Conservation (phyloP, 805 yeast species). For the Blastobotrys muscicola region DNA sequence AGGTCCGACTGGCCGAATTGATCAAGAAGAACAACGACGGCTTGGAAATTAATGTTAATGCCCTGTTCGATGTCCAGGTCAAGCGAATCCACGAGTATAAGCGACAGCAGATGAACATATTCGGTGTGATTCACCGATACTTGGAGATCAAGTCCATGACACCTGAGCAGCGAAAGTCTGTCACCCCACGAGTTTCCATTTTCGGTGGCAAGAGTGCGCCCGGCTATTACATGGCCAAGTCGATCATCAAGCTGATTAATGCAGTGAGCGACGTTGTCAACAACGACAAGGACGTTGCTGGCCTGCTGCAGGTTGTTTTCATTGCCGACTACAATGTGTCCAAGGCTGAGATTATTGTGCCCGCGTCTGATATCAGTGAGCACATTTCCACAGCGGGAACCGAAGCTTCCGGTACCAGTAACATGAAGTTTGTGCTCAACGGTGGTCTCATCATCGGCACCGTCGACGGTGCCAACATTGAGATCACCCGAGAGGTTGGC, state of each 20-base stretch:
- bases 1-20: constrained; percentile 53
- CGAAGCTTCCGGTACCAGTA: constrained; percentile 92
- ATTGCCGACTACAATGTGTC: constrained; percentile 91
- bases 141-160: constrained; percentile 62
- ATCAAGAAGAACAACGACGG: constrained; percentile 51
- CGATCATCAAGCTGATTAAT: constrained; percentile 77
- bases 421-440: constrained; percentile 89
- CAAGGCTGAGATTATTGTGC: constrained; percentile 83
- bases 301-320: constrained; percentile 74
- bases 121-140: constrained; percentile 81
- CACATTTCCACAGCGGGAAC: constrained; percentile 97
- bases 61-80: constrained; percentile 83
- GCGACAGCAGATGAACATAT: constrained; percentile 87
- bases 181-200: constrained; percentile 65
- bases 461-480: constrained; percentile 95
- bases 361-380: constrained; percentile 85
- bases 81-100: constrained; percentile 93
- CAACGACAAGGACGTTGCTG: constrained; percentile 63
- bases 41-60: constrained; percentile 59
- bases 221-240: constrained; percentile 93
- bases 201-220: constrained; percentile 97
- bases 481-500: constrained; percentile 87
- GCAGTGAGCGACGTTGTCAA: constrained; percentile 74
- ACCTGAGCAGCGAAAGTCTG: constrained; percentile 49
- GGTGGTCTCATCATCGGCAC: constrained; percentile 94